A percentile compares a stretch with the other conserved stretches of the same genome.
phyloP scores from a whole-genome alignment of 1,284 basidiomycete species.

The Schizophyllum amplum region DNA sequence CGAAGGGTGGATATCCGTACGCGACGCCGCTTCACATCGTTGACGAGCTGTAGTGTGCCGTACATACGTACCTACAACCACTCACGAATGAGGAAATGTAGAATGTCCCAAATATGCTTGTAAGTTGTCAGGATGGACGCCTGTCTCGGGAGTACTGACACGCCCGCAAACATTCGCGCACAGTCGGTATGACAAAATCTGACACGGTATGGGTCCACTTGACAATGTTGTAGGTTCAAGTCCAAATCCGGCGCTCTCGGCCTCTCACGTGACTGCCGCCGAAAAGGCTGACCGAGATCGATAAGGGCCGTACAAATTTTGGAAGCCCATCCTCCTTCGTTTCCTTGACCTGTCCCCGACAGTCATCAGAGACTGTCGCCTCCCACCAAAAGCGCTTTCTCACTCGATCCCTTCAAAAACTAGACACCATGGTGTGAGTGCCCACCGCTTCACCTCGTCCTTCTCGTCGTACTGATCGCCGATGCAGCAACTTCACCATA shows the following conservation, averaged over 20 bases:
- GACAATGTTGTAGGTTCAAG: neutral
- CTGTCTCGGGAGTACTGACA: no score
- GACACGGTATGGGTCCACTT: neutral
- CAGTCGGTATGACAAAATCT: neutral
- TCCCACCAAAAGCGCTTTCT: conserved; percentile 19
- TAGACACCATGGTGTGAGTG: conserved; percentile 72
- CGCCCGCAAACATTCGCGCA: no score
- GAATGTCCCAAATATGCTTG: no score
- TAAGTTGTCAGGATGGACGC: neutral
- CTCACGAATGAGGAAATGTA: no score
- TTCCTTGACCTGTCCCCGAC: neutral
- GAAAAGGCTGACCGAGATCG: neutral
- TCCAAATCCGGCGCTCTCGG: no score
- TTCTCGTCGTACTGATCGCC: conserved; percentile 26
- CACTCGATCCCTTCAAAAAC: conserved; percentile 24
- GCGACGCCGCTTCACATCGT: neutral
- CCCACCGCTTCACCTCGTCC: conserved; percentile 8
- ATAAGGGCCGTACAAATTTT: neutral
- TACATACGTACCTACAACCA: neutral
- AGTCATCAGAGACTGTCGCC: neutral
- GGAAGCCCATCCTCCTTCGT: neutral
- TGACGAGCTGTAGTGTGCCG: neutral
- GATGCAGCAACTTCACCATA: conserved; percentile 76
- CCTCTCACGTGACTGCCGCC: neutral
- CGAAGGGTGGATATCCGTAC: neutral